Conservation (phyloP, 352 stramenopile genomes). For the Globisporangium nodosum region DNA sequence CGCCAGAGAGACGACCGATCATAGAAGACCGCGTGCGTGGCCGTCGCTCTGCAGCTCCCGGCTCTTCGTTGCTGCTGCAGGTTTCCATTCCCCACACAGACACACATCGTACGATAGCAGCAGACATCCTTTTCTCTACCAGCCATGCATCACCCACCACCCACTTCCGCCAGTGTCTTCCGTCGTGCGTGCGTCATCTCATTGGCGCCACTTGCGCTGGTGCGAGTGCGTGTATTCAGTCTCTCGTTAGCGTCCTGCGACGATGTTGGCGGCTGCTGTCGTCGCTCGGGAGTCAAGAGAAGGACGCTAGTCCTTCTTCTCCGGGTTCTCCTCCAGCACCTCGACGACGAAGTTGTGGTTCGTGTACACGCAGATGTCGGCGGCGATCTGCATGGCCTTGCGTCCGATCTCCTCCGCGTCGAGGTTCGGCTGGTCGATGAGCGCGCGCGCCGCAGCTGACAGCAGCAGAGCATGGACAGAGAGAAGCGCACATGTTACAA, state of each 20-base stretch:
- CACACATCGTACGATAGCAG: constrained; percentile 11
- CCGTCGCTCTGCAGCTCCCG: not conserved
- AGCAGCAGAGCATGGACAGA: constrained; percentile 3
- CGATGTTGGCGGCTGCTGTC: not conserved
- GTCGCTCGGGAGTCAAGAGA: not conserved
- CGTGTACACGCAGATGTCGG: constrained; percentile 98
- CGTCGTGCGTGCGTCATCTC: no score
- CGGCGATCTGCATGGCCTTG: constrained; percentile 94
- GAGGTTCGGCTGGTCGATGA: constrained; percentile 93
- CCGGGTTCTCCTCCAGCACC: constrained; percentile 64
- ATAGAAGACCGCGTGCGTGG: not conserved
- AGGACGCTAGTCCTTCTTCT: constrained; percentile 34
- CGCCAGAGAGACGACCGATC: not conserved
- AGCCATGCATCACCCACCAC: no score
- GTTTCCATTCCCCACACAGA: not conserved
- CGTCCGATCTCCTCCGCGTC: constrained; percentile 92
- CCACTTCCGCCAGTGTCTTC: no score
- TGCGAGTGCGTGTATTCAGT: no score
- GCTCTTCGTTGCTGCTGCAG: no score
- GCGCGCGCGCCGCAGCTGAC: constrained; percentile 91
- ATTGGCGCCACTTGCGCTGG: no score
- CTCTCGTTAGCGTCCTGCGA: not conserved
- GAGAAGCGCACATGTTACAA: not conserved
- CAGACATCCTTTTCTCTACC: constrained; percentile 2
- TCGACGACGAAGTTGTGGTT: constrained; percentile 97